Conservation (phyloP, 768 basidiomycete genomes). For the Mycena leptocephala region DNA sequence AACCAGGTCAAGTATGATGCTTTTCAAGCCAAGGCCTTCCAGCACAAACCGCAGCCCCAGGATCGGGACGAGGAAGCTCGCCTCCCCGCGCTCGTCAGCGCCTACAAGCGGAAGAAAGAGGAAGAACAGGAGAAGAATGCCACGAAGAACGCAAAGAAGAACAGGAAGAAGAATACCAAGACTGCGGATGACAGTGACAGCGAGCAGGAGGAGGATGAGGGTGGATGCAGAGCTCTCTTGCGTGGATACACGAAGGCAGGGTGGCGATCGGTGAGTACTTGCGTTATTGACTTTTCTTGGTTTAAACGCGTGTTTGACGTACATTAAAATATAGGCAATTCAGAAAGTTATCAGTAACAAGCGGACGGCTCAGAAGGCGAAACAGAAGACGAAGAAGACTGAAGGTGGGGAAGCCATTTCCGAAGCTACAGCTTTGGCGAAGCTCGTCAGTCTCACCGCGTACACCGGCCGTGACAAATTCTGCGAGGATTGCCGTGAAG, state of each 20-base stretch:
- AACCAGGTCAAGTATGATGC: slow-evolving; percentile 16
- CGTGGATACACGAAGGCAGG: slow-evolving; percentile 12
- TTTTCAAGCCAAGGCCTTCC: slow-evolving; percentile 16
- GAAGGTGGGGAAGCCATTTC: neutral
- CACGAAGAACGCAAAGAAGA: neutral
- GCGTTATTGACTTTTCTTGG: neutral
- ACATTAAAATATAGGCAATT: slow-evolving; percentile 2
- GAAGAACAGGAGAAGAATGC: neutral
- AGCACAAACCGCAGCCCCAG: slow-evolving; percentile 8
- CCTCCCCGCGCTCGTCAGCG: neutral
- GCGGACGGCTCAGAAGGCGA: neutral
- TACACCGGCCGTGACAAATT: slow-evolving; percentile 26
- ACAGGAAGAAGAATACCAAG: neutral
- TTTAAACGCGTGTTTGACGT: neutral
- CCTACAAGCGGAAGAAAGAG: neutral
- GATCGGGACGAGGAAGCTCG: slow-evolving; percentile 3
- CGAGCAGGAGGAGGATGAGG: slow-evolving; percentile 17
- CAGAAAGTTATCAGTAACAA: slow-evolving; percentile 30
- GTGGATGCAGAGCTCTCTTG: neutral
- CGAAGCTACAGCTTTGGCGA: neutral
- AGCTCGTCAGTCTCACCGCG: neutral
- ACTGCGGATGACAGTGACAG: neutral
- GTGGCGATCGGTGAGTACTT: slow-evolving; percentile 5
- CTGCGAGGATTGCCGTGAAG: slow-evolving; percentile 1
- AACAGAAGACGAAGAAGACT: neutral